Evolutionary conservation across 2,329 filamentous ascomycete genomes (phyloP), one percentile per base, ranked within the genome.

Genomic region (Phialocephala sp.): DNA sequence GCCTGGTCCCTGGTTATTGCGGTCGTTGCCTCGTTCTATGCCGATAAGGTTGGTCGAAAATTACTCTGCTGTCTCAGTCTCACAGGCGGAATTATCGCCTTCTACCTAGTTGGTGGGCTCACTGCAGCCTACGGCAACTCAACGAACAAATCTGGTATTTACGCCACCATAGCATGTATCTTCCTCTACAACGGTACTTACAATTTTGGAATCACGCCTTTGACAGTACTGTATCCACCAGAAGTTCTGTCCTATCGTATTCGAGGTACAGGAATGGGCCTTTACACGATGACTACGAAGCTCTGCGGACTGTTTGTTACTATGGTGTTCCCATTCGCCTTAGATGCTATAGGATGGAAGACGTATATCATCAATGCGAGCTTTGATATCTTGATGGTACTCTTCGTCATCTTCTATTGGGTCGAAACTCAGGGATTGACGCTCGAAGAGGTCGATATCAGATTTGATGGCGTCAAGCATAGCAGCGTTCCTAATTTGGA

Each of bases 101-200:
- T 86, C 2, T 85, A 84, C 68, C 77, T 84, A 60, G 80, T 85
- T 52, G 83, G 83, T 0, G 81, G 78, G 0, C 73, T 86, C 84
- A 87, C 68, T 86, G 88, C 39, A 11, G 50, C 50, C 27, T 65
- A 64, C 62, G 65, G 60, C 14, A 60, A 18, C 18, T 60, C 55
- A 15, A 35, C 55, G 12, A 63, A 68, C 43, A 64, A 36, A 9
- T 22, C 59, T 11, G 70, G 75, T 8, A 74, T 79, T 20, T 83
- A 83, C 64, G 81, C 77, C 12, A 77, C 79, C 24, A 79, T 83
- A 0, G 80, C 80, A 0, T 74, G 80, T 22, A 82, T 85, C 72
- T 85, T 84, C 71, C 73, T 85, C 1, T 85, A 84, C 71, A 80
- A 83, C 62, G 82, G 80, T 0, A 81, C 79, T 62, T 85, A 84